A percentile compares a stretch with the other conserved stretches of the same genome.
phyloP scores from a whole-genome alignment of 192 early-diverging fungal genomes.

The Entomortierella beljakovae region DNA sequence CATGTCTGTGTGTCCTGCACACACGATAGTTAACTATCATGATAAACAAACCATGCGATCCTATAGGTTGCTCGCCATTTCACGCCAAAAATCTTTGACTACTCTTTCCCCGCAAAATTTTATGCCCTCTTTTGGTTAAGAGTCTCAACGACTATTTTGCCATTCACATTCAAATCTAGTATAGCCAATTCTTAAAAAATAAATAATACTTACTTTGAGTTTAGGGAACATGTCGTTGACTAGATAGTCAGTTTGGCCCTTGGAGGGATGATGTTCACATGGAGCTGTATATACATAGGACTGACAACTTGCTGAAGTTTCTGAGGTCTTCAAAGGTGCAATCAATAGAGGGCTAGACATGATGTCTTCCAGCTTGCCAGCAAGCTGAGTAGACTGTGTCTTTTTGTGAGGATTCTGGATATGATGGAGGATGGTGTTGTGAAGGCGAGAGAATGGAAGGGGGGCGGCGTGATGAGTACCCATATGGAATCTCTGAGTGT shows the following conservation, averaged over 20 bases:
- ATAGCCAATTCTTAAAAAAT: neutral
- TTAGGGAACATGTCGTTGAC: constrained; percentile 57
- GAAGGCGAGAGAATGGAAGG: constrained; percentile 9
- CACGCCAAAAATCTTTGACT: constrained; percentile 12
- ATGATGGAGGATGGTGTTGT: constrained; percentile 22
- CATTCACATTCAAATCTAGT: neutral
- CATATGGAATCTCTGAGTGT: constrained; percentile 31
- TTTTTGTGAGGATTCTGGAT: constrained; percentile 45
- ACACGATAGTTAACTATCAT: constrained; percentile 5
- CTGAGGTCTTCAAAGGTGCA: constrained; percentile 20
- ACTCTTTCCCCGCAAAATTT: constrained; percentile 20
- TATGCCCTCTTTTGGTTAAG: constrained; percentile 5
- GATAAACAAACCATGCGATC: neutral
- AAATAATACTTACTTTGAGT: constrained; percentile 44
- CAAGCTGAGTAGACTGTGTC: constrained; percentile 41
- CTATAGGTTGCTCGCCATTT: constrained; percentile 5
- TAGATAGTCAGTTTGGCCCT: constrained; percentile 48
- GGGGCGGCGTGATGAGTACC: constrained; percentile 13
- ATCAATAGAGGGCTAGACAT: constrained; percentile 50
- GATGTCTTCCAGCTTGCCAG: constrained; percentile 47
- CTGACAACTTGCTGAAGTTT: constrained; percentile 2
- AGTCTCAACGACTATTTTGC: neutral
- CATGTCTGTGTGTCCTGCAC: constrained; percentile 26
- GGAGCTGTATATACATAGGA: constrained; percentile 51
- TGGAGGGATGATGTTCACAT: constrained; percentile 50